A percentile compares a stretch with the other conserved stretches of the same genome.
These are phyloP conservation scores for Dalechampia spathulata DNA, from an alignment of 441 rosid species.

Conservation along the genomic window DNA sequence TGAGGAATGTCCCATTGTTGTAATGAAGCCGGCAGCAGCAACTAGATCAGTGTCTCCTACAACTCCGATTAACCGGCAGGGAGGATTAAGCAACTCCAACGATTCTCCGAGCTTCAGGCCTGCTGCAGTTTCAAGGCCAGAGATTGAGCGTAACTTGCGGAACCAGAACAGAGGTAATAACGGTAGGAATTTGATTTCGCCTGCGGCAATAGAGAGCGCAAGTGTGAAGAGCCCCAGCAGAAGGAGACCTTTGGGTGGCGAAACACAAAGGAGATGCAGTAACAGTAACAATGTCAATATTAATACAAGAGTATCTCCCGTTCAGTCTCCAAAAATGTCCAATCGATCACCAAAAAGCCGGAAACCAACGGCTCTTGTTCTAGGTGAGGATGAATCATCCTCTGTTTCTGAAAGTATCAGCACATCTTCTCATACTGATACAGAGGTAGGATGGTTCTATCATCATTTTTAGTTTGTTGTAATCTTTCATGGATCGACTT, in stretches of 20 bases:
- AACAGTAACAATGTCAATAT: conserved; percentile 22
- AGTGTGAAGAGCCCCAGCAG: conserved; percentile 40
- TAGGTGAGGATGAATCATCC: conserved; percentile 47
- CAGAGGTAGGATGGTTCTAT: conserved; percentile 33
- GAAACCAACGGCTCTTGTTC: conserved; percentile 22
- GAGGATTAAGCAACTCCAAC: conserved; percentile 20
- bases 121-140: conserved; percentile 29
- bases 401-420: conserved; percentile 47
- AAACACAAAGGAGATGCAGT: conserved; percentile 32
- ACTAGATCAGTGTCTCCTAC: conserved; percentile 15
- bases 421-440: conserved; percentile 42
- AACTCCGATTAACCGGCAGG: conserved; percentile 14
- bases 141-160: conserved; percentile 26
- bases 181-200: conserved; percentile 36
- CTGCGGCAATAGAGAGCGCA: conserved; percentile 32
- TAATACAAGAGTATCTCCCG: conserved; percentile 42
- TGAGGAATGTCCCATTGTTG: conserved; percentile 43
- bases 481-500: too few species aligned
- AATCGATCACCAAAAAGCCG: conserved; percentile 27
- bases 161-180: conserved; percentile 26
- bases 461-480: background rate
- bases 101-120: conserved; percentile 31
- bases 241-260: conserved; percentile 34
- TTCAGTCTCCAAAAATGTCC: conserved; percentile 37
- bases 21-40: conserved; percentile 44